Base-by-base conservation (phyloP, 768 basidiomycete species). In the Lactarius psammicola region DNA sequence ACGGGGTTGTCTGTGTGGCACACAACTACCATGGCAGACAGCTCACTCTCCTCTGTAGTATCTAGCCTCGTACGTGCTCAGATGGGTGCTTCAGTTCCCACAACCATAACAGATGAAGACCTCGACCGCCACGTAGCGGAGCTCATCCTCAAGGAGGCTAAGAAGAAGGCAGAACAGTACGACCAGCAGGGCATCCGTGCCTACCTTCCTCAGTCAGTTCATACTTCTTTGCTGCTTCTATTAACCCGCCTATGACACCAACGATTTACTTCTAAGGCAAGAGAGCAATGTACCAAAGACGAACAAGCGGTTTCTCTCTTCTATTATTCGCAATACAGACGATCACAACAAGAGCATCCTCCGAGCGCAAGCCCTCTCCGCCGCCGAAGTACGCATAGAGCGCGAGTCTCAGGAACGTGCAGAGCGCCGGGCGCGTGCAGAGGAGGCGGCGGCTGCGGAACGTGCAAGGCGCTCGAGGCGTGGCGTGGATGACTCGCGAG, bases 101-200 rank as follows among this genome's bases (percentile, higher is more conserved):
- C 76, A 61, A 78, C 79, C 1, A 85, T 92, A 34, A 81, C 84
- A 15, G 92, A 96, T 73, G 89, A 89, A 23, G 93, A 97, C 71
- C 85, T 98, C 55, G 96, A 98, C 77, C 84, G 86, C 54, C 92
- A 93, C 72, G 93, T 99, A 33, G 94, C 94, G 2, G 90, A 94
- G 59, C 84, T 98, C 63, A 88, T 99, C 59, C 84, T 98, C 46
- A 87, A 85, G 69, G 97, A 98, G 76, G 96, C 97, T 2, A 94
- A 92, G 79, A 87, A 88, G 80, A 92, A 94, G 76, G 94, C 94
- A 38, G 86, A 90, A 71, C 82, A 78, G 64, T 98, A 94, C 74
- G 78, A 80, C 60, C 84, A 88, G 72, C 81, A 89, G 31, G 95
- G 95, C 2, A 82, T 96, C 56, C 79, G 85, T 10, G 94, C 92